Conservation (phyloP, 1,139 yeast genomes). For the Entelexis sorbosivorans region DNA sequence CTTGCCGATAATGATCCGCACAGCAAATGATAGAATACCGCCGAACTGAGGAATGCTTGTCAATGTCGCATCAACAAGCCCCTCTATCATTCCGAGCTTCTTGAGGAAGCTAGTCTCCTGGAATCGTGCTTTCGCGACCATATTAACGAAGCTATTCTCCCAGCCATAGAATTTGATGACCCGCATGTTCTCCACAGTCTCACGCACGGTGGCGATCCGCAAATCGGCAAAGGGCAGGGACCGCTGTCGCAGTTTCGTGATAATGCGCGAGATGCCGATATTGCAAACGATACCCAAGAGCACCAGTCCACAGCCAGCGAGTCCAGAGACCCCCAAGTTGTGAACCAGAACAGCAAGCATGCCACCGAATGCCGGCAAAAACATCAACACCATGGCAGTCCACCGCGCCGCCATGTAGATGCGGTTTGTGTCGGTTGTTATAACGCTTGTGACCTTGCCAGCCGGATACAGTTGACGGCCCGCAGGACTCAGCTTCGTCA, state of each 20-base stretch:
- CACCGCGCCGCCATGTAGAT: slow-evolving; percentile 66
- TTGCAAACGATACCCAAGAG: slow-evolving; percentile 26
- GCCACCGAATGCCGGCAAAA: slow-evolving; percentile 56
- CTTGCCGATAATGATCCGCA: slow-evolving; percentile 45
- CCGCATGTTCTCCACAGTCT: slow-evolving; percentile 52
- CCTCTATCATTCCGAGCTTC: slow-evolving; percentile 33
- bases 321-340: slow-evolving; percentile 62
- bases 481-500: slow-evolving; percentile 49
- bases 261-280: slow-evolving; percentile 22
- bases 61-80: slow-evolving; percentile 47
- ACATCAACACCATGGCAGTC: slow-evolving; percentile 52
- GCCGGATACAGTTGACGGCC: slow-evolving; percentile 51
- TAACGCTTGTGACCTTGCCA: slow-evolving; percentile 60
- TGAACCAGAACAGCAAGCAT: slow-evolving; percentile 52
- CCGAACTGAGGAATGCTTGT: slow-evolving; percentile 58
- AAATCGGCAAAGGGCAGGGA: slow-evolving; percentile 45
- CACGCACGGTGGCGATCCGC: slow-evolving; percentile 52
- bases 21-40: slow-evolving; percentile 64
- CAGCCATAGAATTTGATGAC: slow-evolving; percentile 65
- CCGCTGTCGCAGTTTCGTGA: slow-evolving; percentile 37
- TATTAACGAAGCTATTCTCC: slow-evolving; percentile 50
- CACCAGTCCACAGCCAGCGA: slow-evolving; percentile 48
- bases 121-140: slow-evolving; percentile 39
- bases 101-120: slow-evolving; percentile 35
- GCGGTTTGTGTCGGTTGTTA: slow-evolving; percentile 71